Evolutionary conservation across 371 early-diverging fungal genomes (phyloP).

Genomic region (Mucor plumbeus): DNA sequence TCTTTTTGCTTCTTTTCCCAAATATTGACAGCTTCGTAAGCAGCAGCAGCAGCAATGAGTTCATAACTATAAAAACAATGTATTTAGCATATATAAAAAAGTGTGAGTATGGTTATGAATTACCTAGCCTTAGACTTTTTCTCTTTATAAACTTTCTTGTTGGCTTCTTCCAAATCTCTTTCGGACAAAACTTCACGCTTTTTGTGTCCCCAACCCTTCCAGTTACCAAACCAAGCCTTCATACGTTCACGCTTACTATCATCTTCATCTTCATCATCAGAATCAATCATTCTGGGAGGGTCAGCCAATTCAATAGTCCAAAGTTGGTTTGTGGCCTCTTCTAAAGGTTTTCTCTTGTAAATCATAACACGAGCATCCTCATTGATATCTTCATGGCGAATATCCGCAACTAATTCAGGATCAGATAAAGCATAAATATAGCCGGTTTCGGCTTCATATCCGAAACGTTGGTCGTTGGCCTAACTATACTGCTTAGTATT

Average conservation of each 20-base stretch:
- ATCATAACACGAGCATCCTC: conserved; percentile 34
- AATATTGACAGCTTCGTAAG: conserved; percentile 54
- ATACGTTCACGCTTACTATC: conserved; percentile 39
- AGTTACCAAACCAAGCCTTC: conserved; percentile 42
- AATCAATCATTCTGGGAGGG: conserved; percentile 31
- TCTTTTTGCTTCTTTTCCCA: conserved; percentile 39
- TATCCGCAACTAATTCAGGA: conserved; percentile 31
- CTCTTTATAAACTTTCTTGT: conserved; percentile 40
- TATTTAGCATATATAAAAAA: too few relatives aligned
- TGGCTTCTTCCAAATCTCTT: conserved; percentile 38
- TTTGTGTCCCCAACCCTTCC: conserved; percentile 38
- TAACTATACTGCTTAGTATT: conserved; percentile 4
- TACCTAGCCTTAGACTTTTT: conserved; percentile 38
- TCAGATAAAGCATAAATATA: conserved; percentile 35
- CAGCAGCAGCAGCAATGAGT: conserved; percentile 59
- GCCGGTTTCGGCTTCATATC: conserved; percentile 33
- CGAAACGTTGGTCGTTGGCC: conserved; percentile 41
- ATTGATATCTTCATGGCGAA: conserved; percentile 29
- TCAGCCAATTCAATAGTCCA: conserved; percentile 36
- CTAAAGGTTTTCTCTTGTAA: conserved; percentile 29
- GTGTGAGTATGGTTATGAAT: background rate
- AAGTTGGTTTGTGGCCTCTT: conserved; percentile 31
- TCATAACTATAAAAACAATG: conserved; percentile 35
- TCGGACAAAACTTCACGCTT: conserved; percentile 31
- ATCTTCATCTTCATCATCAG: conserved; percentile 41